Evolutionary conservation across 371 early-diverging fungal genomes (phyloP), one percentile per base, ranked within the genome.

Genomic region (Haplosporangium sp.): DNA sequence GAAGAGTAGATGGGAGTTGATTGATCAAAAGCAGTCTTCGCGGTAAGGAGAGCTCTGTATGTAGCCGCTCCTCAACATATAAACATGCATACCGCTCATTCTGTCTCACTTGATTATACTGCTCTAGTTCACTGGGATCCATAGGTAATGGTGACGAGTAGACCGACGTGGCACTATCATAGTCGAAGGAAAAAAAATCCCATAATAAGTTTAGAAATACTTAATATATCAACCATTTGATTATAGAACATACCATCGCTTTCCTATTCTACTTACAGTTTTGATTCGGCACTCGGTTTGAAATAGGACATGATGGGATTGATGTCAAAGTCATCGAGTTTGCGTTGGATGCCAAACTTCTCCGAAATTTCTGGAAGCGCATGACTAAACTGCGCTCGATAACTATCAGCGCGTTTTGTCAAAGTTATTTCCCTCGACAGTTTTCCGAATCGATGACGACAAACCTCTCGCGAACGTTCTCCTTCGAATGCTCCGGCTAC

Each of bases 401-500:
- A 78, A 53, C 63, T 57, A 34, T 74, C 69, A 9, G 75, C 61
- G 3, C 67, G 75, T 11, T 71, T 67, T 9, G 62, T 34, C 1
- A 65, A n/a, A 5, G 48, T 39, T 0, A 62, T 15, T 10, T 71
- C 72, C 17, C 69, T 59, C 59, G 65, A 53, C 47, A 81, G 40
- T 57, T 69, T 71, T 47, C 47, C 69, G 15, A 38, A 67, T 13
- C 82, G 75, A 58, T 74, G 82, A 13, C 82, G 82, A 42, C 75
- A 74, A 19, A 71, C 56, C 42, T 71, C 72, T 11, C 68, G 58
- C 10, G 34, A 57, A 5, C 74, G 67, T 4, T 38, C 19, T 13
- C 55, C 72, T 11, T 55, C 8, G n/a, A 81, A 50, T 0, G 65
- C 67, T 1, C 57, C 34, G 2, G 72, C 62, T 0, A 74, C 57